phyloP scores from a whole-genome alignment of 75 land plant genomes.

The Adiantum capillusveneris region DNA sequence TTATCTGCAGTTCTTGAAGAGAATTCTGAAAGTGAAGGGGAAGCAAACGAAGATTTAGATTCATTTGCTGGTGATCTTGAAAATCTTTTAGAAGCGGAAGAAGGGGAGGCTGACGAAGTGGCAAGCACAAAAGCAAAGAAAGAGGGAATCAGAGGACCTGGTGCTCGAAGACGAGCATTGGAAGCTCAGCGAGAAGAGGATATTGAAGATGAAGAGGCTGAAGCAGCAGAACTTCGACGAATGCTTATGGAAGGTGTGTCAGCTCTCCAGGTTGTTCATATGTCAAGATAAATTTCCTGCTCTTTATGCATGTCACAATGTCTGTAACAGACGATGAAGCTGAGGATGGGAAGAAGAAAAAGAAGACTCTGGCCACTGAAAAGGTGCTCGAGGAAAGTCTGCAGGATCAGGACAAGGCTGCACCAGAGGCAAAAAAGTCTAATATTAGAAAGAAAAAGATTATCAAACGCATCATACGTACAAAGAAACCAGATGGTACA shows the following conservation, averaged over 20 bases:
- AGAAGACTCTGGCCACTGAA: constrained; percentile 16
- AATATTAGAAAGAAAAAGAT: constrained; percentile 25
- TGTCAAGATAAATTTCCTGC: background rate
- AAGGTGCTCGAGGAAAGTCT: constrained; percentile 13
- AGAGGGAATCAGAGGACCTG: constrained; percentile 71
- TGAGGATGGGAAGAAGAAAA: constrained; percentile 52
- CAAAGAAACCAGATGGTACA: constrained; percentile 42
- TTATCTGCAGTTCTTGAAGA: constrained; percentile 66
- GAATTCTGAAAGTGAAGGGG: constrained; percentile 78
- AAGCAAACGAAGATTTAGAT: constrained; percentile 92
- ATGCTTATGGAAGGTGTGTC: constrained; percentile 88
- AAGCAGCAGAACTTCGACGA: constrained; percentile 83
- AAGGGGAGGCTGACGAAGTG: constrained; percentile 63
- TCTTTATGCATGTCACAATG: background rate
- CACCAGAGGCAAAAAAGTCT: constrained; percentile 14
- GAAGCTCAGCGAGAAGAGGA: constrained; percentile 81
- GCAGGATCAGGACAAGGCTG: constrained; percentile 18
- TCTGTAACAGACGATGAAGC: constrained; percentile 60
- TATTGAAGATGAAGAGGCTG: constrained; percentile 92
- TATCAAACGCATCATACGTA: constrained; percentile 29
- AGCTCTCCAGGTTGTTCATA: background rate
- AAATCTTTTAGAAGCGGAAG: constrained; percentile 96
- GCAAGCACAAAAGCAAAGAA: constrained; percentile 30
- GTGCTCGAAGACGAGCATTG: constrained; percentile 59
- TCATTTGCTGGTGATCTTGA: constrained; percentile 99